Base-by-base conservation (phyloP, 306 rosid genomes). In the Prinsepia uniflora region DNA sequence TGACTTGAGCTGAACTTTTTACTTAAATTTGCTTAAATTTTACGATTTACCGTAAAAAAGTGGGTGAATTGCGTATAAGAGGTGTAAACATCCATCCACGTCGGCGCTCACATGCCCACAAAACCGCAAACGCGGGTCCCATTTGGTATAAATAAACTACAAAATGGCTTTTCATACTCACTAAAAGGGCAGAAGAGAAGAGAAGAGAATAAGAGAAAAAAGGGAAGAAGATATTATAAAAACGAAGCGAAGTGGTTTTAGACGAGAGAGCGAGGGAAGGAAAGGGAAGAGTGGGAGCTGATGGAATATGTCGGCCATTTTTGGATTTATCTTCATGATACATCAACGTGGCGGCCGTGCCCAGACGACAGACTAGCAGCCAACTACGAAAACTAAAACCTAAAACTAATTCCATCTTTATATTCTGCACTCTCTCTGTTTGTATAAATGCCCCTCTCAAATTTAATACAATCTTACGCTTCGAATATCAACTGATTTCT, bases 231-330 rank as follows among this genome's bases (percentile, higher is more conserved):
- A 15, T 49, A 43, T 3, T 53, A 53, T 7, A n/a, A 12, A 39
- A 6, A 57, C 9, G 10, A 50, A 22, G 46, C 6, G 15, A 0
- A 72, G 45, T 46, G 67, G 17, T 49, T 63, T 34, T 15, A 5
- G 48, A 65, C 30, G 48, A 47, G 58, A 15, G 64, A 52, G 34
- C 48, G 30, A 19, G 11, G 39, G 11, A 7, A 14, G 47, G 46
- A 45, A 57, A 62, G 61, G 34, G 63, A 49, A 15, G n/a, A 73
- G 68, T 68, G 75, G 79, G 71, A 77, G 74, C 44, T 74, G 87
- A 87, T 84, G 86, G 89, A 82, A 70, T 84, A 62, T 92, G 96
- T 92, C 96, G 96, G 96, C 96, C 96, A 88, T 71, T 76, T 78
- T 86, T 84, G 88, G 84, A 84, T 78, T 90, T 85, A 78, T 83